phyloP scores from a whole-genome alignment of 2,329 filamentous ascomycete species.

The Coniochaeta sp. region DNA sequence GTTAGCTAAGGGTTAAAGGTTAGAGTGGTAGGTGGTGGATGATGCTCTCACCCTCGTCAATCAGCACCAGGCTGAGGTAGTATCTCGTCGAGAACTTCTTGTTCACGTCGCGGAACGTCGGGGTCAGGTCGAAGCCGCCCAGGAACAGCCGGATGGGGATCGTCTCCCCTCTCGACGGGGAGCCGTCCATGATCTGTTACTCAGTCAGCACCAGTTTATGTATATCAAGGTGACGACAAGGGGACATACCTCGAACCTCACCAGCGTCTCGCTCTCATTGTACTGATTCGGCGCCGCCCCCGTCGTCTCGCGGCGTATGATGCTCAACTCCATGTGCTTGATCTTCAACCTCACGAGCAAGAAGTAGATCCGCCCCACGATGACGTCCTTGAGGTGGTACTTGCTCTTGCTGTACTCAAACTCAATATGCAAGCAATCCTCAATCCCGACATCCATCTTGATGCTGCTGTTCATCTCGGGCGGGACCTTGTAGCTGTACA shows the following conservation, averaged over 20 bases:
- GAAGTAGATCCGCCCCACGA: slow-evolving; percentile 98
- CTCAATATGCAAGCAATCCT: slow-evolving; percentile 98
- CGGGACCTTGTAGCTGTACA: slow-evolving; percentile 96
- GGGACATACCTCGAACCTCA: slow-evolving; percentile 74
- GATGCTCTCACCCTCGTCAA: slow-evolving; percentile 74
- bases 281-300: slow-evolving; percentile 97
- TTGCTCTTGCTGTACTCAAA: slow-evolving; percentile 99
- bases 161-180: slow-evolving; percentile 88
- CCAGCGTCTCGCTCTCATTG: slow-evolving; percentile 97
- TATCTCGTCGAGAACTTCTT: slow-evolving; percentile 99
- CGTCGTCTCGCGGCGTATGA: slow-evolving; percentile 93
- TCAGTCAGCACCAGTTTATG: background rate
- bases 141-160: slow-evolving; percentile 97
- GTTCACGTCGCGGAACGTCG: slow-evolving; percentile 98
- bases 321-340: slow-evolving; percentile 98
- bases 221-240: background rate
- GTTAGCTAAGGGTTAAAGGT: too few relatives aligned
- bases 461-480: slow-evolving; percentile 97
- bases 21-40: too few relatives aligned
- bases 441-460: slow-evolving; percentile 99
- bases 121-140: slow-evolving; percentile 93
- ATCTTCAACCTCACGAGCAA: slow-evolving; percentile 95
- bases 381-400: slow-evolving; percentile 98
- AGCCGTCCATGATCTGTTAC: slow-evolving; percentile 90
- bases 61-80: slow-evolving; percentile 91